Base-by-base conservation (phyloP, 1,284 basidiomycete genomes). In the Rhodotorula mucilaginosa region DNA sequence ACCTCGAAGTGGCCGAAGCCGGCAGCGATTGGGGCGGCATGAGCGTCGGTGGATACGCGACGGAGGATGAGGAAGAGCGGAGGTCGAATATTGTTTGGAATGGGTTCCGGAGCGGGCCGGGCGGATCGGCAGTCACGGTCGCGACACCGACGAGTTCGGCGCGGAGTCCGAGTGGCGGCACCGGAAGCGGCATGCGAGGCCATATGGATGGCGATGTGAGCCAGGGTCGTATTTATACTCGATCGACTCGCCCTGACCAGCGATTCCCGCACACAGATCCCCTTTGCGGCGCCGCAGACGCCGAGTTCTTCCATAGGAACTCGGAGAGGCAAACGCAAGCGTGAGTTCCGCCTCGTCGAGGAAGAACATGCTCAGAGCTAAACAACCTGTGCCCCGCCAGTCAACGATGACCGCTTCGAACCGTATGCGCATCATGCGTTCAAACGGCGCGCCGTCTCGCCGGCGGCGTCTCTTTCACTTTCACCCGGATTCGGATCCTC, bases 391-490 rank as follows among this genome's bases (percentile, higher is more conserved):
- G 29, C 26, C 12, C 39, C 3, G 31, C 15, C 64, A 76, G 74
- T 70, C 47, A 65, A 67, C 46, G 74, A 76, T 21, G 72, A 74
- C 48, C 74, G 74, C 21, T 76, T 76, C 59, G 74, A 76, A 31
- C 74, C 74, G 16, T 76, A 76, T 64, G 68, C 72, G 8, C 65
- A 70, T 47, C 67, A 68, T 34, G 72, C 72, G 2, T 68, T 76
- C 66, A 76, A 76, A 49, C 72, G 74, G 1, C 72, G 74, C 1
- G 74, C 74, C 31, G 72, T 76, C 18, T 76, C 74, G 5, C 74
- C 74, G 12, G 74, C 74, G 6, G 74, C 74, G 2, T 68, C 73
- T 0, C 65, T 70, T 19, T 67, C 74, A n/a, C 61, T 72, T 23
- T 67, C 67, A 3, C 70, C 64, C 52, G 61, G 69, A 3, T 64